Evolutionary conservation across 1,139 yeast genomes (phyloP).

Genomic region (Zygosaccharomyces sapae): DNA sequence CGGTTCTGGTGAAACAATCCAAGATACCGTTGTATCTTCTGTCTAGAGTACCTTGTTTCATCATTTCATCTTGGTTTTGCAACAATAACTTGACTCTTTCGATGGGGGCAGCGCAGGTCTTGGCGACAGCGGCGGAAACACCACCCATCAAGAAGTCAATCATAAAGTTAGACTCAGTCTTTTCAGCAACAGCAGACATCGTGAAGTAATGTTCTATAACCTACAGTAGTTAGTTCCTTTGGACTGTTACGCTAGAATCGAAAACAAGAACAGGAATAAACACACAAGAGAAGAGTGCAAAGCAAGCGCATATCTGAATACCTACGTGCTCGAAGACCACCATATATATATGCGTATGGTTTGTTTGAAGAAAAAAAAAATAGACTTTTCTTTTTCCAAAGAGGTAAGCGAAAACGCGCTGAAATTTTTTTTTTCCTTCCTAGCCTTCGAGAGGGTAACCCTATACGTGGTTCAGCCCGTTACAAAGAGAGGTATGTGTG

Average conservation of each 20-base stretch:
- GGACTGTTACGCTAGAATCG: no score
- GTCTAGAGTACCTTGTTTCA: conserved; percentile 73
- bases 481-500: background rate
- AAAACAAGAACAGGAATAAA: no score
- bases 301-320: conserved; percentile 1
- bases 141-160: conserved; percentile 73
- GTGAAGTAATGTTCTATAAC: conserved; percentile 4
- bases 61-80: conserved; percentile 81
- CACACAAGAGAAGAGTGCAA: background rate
- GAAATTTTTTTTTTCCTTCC: background rate
- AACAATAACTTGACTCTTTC: conserved; percentile 77
- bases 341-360: conserved; percentile 8
- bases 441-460: background rate
- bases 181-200: conserved; percentile 21
- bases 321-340: conserved; percentile 8
- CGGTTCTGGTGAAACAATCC: conserved; percentile 71
- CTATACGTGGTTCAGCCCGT: background rate
- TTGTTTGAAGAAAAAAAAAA: background rate
- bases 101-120: conserved; percentile 82
- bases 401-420: conserved; percentile 1
- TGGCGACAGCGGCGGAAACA: conserved; percentile 80
- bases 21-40: conserved; percentile 62
- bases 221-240: background rate
- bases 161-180: conserved; percentile 40
- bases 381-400: conserved; percentile 1